Percentiles rank a stretch among this genome's conserved stretches.
These are phyloP conservation scores for Pseudocercospora cruenta DNA, from an alignment of 2,329 filamentous ascomycete species.

Conservation along the genomic window DNA sequence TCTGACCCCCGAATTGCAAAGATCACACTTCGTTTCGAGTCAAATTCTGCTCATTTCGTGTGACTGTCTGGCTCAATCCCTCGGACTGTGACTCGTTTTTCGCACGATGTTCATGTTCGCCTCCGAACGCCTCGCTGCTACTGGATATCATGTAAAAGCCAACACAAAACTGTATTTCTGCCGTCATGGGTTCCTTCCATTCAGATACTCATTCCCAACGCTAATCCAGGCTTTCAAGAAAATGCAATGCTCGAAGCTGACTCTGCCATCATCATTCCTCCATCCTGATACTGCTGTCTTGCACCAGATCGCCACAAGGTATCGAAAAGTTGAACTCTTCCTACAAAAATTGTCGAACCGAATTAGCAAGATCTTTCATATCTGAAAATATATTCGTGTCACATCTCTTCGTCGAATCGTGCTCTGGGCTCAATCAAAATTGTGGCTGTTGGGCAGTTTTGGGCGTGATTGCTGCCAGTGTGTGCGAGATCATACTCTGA, in stretches of 20 bases:
- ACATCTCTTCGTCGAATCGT: slow-evolving; percentile 4
- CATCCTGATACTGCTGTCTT: background rate
- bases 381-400: background rate
- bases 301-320: background rate
- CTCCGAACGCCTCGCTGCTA: too few relatives aligned
- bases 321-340: background rate
- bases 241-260: slow-evolving; percentile 8
- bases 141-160: too few relatives aligned
- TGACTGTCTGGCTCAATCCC: too few relatives aligned
- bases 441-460: slow-evolving; percentile 26
- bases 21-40: too few relatives aligned
- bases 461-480: slow-evolving; percentile 34
- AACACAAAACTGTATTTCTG: too few relatives aligned
- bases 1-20: too few relatives aligned
- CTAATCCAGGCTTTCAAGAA: background rate
- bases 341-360: background rate
- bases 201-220: too few relatives aligned
- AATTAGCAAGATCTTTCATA: background rate
- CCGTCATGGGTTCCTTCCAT: too few relatives aligned
- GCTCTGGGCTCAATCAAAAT: slow-evolving; percentile 8
- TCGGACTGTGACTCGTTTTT: too few relatives aligned
- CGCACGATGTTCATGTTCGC: too few relatives aligned
- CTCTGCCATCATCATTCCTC: background rate
- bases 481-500: slow-evolving; percentile 41
- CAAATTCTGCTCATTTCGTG: too few relatives aligned